Conservation (phyloP, 140 eudicot species). For the Senecio squalidus region DNA sequence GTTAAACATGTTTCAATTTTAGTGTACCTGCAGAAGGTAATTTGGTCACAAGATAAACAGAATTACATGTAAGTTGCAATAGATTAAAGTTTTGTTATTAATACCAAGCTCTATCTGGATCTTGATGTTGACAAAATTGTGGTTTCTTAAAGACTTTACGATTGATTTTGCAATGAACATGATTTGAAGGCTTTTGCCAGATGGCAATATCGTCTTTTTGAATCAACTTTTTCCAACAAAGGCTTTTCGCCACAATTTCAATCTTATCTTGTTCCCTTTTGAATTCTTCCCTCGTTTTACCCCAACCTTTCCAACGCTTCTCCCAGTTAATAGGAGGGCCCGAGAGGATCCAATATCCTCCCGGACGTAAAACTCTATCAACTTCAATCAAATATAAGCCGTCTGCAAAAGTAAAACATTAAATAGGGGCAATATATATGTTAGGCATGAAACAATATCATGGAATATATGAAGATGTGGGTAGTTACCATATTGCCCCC, state of each 20-base stretch:
- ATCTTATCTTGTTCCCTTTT: slow-evolving; percentile 55
- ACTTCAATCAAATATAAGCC: slow-evolving; percentile 84
- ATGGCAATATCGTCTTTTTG: slow-evolving; percentile 73
- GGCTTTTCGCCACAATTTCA: slow-evolving; percentile 66
- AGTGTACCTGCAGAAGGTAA: slow-evolving; percentile 53
- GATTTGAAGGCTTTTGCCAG: slow-evolving; percentile 90
- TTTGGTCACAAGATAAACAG: background rate
- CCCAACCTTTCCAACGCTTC: slow-evolving; percentile 82
- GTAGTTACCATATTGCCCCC: slow-evolving; percentile 77
- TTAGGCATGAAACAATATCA: background rate
- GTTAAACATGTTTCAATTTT: slow-evolving; percentile 79
- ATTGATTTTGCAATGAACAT: slow-evolving; percentile 57
- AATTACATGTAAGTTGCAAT: background rate
- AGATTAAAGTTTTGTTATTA: background rate
- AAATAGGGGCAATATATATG: background rate
- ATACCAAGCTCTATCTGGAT: slow-evolving; percentile 73
- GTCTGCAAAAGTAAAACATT: slow-evolving; percentile 33
- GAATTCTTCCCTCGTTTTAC: slow-evolving; percentile 46
- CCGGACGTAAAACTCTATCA: slow-evolving; percentile 84
- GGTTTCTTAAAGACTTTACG: slow-evolving; percentile 71
- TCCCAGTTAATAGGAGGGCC: slow-evolving; percentile 99
- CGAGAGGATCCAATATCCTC: slow-evolving; percentile 94
- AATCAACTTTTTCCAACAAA: slow-evolving; percentile 83
- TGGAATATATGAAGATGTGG: background rate
- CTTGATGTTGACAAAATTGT: slow-evolving; percentile 50